These are phyloP conservation scores for Anacardium occidentale DNA, from an alignment of 345 rosid species.

Conservation along the genomic window DNA sequence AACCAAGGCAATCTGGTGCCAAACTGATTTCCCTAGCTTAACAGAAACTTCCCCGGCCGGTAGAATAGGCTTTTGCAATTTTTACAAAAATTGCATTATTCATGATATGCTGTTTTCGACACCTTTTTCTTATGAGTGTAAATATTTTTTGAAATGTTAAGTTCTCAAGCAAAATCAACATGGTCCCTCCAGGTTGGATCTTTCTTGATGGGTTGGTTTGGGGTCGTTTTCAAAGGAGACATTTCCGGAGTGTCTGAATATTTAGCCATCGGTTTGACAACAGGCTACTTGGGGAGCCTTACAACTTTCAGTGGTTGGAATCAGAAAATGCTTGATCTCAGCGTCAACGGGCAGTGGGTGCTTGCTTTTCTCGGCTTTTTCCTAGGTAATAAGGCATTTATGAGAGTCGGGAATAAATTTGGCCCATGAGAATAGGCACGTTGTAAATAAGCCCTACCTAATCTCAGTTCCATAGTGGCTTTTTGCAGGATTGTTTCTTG, in stretches of 20 bases:
- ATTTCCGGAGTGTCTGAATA: slow-evolving; percentile 58
- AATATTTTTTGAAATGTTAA: background rate
- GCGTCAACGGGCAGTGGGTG: slow-evolving; percentile 68
- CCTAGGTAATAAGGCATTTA: slow-evolving; percentile 44
- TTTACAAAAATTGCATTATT: background rate
- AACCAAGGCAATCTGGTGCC: background rate
- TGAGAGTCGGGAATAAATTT: background rate
- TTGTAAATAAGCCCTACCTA: background rate
- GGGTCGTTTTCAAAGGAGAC: slow-evolving; percentile 75
- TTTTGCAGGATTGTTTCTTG: slow-evolving; percentile 73
- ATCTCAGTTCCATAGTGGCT: background rate
- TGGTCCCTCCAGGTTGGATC: slow-evolving; percentile 63
- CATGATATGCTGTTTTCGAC: background rate
- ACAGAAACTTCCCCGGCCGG: background rate
- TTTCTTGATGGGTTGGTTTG: slow-evolving; percentile 97
- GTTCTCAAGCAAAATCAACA: slow-evolving; percentile 4
- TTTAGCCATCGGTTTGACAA: slow-evolving; percentile 75
- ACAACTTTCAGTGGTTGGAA: slow-evolving; percentile 99
- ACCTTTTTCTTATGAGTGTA: background rate
- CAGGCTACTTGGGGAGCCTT: slow-evolving; percentile 90
- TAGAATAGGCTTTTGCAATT: background rate
- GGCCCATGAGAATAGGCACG: no score
- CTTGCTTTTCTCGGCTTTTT: slow-evolving; percentile 63
- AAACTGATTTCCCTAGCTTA: background rate
- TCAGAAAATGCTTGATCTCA: slow-evolving; percentile 93